Evolutionary conservation across 2,329 filamentous ascomycete species (phyloP).

Genomic region (Exophiala bonariae): DNA sequence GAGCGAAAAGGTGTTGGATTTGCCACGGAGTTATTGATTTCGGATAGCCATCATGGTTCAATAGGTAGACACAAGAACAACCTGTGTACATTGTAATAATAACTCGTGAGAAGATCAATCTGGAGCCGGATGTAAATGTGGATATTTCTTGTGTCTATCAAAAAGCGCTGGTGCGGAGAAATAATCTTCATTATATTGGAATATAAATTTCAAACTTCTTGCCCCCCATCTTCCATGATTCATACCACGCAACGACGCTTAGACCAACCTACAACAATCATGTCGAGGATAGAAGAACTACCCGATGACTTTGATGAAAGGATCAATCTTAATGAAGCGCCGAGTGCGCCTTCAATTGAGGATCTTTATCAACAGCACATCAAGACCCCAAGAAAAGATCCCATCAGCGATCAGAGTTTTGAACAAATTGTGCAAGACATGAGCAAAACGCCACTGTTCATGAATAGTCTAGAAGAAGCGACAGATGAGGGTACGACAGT

Average conservation of each 20-base stretch:
- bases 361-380: conserved; percentile 27
- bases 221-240: no score
- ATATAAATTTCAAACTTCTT: no score
- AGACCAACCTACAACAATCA: conserved; percentile 8
- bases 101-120: no score
- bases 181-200: no score
- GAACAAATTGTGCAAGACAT: conserved; percentile 65
- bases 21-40: conserved; percentile 45
- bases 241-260: no score
- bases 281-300: conserved; percentile 48
- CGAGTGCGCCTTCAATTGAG: conserved; percentile 23
- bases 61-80: no score
- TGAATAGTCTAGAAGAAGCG: conserved; percentile 77
- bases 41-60: no score
- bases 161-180: no score
- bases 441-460: conserved; percentile 82
- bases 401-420: conserved; percentile 25
- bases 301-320: conserved; percentile 52
- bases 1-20: conserved; percentile 44
- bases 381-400: conserved; percentile 32
- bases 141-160: no score
- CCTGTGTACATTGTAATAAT: no score
- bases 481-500: conserved; percentile 51
- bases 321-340: conserved; percentile 41
- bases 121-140: no score